Conservation (phyloP, 768 basidiomycete genomes). For the Mycena filopes region DNA sequence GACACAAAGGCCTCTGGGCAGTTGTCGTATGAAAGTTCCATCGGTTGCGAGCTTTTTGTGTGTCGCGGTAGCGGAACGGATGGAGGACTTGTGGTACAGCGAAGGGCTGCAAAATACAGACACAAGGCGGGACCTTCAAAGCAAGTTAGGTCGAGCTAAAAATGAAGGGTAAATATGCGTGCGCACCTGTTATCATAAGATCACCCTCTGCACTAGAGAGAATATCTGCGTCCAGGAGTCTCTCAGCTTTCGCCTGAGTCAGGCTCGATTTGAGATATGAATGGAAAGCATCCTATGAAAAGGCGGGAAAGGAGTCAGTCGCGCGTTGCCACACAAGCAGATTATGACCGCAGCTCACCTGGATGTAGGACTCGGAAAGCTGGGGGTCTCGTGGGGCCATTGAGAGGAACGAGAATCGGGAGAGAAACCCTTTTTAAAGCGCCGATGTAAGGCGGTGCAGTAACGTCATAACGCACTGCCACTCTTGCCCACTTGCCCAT, state of each 20-base stretch:
- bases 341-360: too few species aligned
- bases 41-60: slow-evolving; percentile 56
- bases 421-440: not conserved
- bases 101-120: slow-evolving; percentile 85
- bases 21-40: slow-evolving; percentile 31
- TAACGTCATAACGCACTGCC: too few species aligned
- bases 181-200: slow-evolving; percentile 85
- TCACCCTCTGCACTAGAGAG: slow-evolving; percentile 84
- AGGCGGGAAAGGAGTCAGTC: too few species aligned
- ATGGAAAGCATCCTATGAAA: slow-evolving; percentile 85
- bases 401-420: not conserved
- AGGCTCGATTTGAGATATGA: slow-evolving; percentile 83
- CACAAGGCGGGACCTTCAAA: slow-evolving; percentile 78
- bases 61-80: slow-evolving; percentile 81
- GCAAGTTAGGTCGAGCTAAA: not conserved
- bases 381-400: slow-evolving; percentile 19
- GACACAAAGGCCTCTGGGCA: slow-evolving; percentile 57
- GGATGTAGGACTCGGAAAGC: slow-evolving; percentile 73
- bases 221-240: slow-evolving; percentile 75
- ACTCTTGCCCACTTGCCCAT: not conserved
- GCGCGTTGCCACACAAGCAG: too few species aligned
- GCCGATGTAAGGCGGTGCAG: too few species aligned
- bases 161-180: not conserved
- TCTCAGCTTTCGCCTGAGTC: slow-evolving; percentile 80
- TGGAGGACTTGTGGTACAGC: slow-evolving; percentile 79